Conservation (phyloP, 345 rosid species). For the Geranium rotundifolium region DNA sequence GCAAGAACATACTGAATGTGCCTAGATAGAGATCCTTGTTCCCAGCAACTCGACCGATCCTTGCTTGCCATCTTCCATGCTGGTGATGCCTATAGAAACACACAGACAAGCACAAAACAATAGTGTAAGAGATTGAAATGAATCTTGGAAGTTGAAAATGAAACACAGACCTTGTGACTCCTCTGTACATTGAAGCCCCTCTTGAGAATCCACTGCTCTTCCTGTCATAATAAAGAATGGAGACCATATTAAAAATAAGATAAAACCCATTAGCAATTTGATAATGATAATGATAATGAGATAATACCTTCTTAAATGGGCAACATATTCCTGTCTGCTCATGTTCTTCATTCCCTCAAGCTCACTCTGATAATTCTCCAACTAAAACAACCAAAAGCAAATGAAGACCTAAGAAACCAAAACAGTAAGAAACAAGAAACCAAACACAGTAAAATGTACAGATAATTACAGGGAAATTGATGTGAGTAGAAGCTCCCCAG, state of each 20-base stretch:
- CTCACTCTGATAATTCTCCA: constrained; percentile 49
- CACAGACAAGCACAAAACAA: neutral
- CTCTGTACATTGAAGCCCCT: too few relatives aligned
- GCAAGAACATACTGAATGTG: constrained; percentile 67
- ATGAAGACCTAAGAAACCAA: neutral
- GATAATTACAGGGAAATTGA: constrained; percentile 48
- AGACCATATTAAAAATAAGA: neutral
- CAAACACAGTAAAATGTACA: too few relatives aligned
- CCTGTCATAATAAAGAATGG: constrained; percentile 19
- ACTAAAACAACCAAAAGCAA: constrained; percentile 19
- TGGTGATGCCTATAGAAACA: constrained; percentile 67
- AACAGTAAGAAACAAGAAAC: neutral
- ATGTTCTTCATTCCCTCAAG: constrained; percentile 69
- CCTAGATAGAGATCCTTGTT: constrained; percentile 87
- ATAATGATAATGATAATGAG: too few relatives aligned
- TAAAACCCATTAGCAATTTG: neutral
- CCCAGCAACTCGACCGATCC: constrained; percentile 81
- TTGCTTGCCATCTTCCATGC: constrained; percentile 88
- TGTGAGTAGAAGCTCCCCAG: constrained; percentile 66
- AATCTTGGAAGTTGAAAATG: too few relatives aligned
- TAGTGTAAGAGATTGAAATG: neutral
- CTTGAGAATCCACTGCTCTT: constrained; percentile 81
- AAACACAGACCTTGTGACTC: constrained; percentile 66
- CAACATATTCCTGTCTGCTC: constrained; percentile 76
- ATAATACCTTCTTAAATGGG: constrained; percentile 59